Percentiles rank a stretch among this genome's conserved stretches.
Evolutionary conservation across 2,329 filamentous ascomycete species (phyloP).

Genomic region (Aspergillus unguis): DNA sequence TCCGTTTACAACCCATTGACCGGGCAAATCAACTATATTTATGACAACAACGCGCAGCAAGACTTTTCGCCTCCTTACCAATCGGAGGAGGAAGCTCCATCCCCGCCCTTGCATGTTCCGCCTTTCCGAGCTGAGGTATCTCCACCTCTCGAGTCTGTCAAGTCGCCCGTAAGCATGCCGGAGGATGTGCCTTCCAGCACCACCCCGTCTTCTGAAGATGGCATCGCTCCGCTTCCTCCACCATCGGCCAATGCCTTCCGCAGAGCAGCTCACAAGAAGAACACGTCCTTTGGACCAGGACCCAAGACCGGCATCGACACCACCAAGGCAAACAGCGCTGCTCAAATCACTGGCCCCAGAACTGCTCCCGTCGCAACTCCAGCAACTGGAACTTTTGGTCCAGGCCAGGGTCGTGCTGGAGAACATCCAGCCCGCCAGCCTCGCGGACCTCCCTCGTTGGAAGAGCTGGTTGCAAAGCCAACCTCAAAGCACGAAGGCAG

Average conservation of each 20-base stretch:
- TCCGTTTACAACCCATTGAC: constrained; percentile 82
- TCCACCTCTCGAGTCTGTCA: constrained; percentile 65
- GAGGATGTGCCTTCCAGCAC: constrained; percentile 62
- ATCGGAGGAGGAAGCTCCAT: constrained; percentile 40
- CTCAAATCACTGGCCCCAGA: constrained; percentile 64
- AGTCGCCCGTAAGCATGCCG: constrained; percentile 58
- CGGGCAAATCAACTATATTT: constrained; percentile 76
- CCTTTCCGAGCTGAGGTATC: constrained; percentile 78
- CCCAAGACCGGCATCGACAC: constrained; percentile 46
- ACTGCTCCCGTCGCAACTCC: constrained; percentile 78
- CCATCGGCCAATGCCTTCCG: constrained; percentile 90
- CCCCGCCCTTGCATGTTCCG: constrained; percentile 52
- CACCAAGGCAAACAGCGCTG: constrained; percentile 50
- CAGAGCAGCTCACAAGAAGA: constrained; percentile 82
- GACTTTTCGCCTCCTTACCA: constrained; percentile 34
- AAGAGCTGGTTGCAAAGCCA: constrained; percentile 85
- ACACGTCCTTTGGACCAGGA: constrained; percentile 64
- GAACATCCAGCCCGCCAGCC: constrained; percentile 94
- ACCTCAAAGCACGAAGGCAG: constrained; percentile 92
- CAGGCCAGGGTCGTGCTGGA: constrained; percentile 86
- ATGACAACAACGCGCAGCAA: constrained; percentile 62
- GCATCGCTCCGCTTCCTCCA: constrained; percentile 72
- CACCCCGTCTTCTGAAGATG: constrained; percentile 66
- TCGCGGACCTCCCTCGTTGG: constrained; percentile 82
- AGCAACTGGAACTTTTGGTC: constrained; percentile 80